These are phyloP conservation scores for Pezicula radicicola DNA, from an alignment of 2,329 filamentous ascomycete species.

Conservation along the genomic window DNA sequence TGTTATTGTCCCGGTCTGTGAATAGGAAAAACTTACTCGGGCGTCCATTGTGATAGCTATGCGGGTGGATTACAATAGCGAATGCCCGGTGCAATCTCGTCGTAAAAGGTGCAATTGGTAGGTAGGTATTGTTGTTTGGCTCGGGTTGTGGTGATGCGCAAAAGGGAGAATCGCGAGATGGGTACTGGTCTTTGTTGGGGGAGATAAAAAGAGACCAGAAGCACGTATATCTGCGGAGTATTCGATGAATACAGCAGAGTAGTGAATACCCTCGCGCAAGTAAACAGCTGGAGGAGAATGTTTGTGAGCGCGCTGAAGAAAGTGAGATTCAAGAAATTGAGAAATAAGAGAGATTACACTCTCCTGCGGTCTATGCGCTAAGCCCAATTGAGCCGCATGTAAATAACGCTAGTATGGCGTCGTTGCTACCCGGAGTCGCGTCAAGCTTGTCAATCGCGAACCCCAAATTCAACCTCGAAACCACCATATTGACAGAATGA, in stretches of 20 bases:
- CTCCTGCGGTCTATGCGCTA: too few species aligned
- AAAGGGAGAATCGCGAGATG: background rate
- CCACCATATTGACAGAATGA: too few species aligned
- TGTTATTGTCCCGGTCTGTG: constrained; percentile 3
- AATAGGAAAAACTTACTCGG: constrained; percentile 30
- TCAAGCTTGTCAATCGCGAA: too few species aligned
- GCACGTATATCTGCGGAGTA: background rate
- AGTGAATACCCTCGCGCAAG: background rate
- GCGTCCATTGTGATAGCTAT: constrained; percentile 35
- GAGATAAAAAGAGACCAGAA: too few species aligned
- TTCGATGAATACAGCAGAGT: background rate
- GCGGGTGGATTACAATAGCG: constrained; percentile 15
- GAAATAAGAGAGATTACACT: background rate
- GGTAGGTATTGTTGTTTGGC: background rate
- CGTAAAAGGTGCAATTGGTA: background rate
- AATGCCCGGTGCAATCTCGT: constrained; percentile 11
- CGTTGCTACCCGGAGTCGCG: too few species aligned
- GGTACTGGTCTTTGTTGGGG: background rate
- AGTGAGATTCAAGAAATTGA: background rate
- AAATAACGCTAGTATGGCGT: too few species aligned
- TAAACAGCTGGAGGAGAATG: background rate
- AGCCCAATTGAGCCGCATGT: too few species aligned
- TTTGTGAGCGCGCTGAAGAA: background rate
- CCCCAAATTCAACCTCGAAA: too few species aligned
- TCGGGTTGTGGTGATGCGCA: background rate